Evolutionary conservation across 2,329 filamentous ascomycete species (phyloP), one percentile per base, ranked within the genome.

Genomic region (Stachybotrys echinatus): DNA sequence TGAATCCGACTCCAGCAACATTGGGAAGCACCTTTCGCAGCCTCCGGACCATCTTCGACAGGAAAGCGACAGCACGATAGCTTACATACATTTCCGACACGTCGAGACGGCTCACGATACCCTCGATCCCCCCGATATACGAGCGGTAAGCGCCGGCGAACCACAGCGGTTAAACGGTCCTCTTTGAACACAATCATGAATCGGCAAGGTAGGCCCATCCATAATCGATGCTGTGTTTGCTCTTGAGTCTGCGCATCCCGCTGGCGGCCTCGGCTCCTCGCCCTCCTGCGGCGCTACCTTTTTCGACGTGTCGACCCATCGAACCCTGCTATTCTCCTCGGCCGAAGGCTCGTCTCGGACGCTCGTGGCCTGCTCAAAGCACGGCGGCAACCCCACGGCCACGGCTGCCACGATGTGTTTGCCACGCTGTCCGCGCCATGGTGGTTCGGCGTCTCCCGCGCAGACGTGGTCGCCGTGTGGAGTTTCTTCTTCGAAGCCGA

Each of bases 191-290:
- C 63, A 67, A 74, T 66, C 64, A 82, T 82, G 79, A 81, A 81
- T 67, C 74, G 79, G 73, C 74, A 76, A 81, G 79, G 79, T 82
- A 81, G 67, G 73, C 63, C 62, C 34, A 19, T 21, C 19, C 27
- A 34, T 34, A 10, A 5, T 14, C 10, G 27, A 34, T 34, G 5
- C 27, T 34, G 5, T 34, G 27, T 34, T 34, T 34, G 27, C 27
- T 5, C 27, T 34, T 14, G 27, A 34, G 27, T 14, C 27, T 14
- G 27, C 27, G 27, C 54, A 57, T 56, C 60, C 55, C 56, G 51
- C 55, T 52, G 56, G 54, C 53, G 55, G 58, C 58, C 31, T 8
- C 27, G 27, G 14, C 27, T 14, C 14, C 10, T 34, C 27, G 27
- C 27, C 27, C 27, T 34, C 27, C 14, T 14, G 27, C 10, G 5